Percentiles rank a stretch among this genome's conserved stretches.
phyloP scores from a whole-genome alignment of 1,284 basidiomycete genomes.

The Ceratobasidium sp. region DNA sequence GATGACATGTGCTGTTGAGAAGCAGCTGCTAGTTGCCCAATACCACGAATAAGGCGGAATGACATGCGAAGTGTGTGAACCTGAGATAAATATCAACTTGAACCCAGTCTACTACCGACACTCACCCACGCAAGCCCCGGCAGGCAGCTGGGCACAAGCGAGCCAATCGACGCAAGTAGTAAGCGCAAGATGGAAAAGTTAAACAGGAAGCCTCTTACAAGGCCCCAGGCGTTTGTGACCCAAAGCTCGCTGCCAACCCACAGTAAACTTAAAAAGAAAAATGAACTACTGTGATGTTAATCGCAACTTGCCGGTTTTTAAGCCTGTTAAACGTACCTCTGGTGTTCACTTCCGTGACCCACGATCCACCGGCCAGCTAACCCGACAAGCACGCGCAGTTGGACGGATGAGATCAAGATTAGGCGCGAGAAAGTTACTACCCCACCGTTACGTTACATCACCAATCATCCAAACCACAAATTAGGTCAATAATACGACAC shows the following conservation, averaged over 20 bases:
- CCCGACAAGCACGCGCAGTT: not conserved
- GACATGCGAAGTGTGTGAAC: slow-evolving; percentile 31
- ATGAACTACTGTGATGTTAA: not conserved
- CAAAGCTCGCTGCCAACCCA: not conserved
- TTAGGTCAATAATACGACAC: not conserved
- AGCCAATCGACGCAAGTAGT: not conserved
- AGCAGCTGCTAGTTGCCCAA: slow-evolving; percentile 25
- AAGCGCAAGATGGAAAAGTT: not conserved
- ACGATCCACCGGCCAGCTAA: not conserved
- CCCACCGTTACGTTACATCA: slow-evolving; percentile 18
- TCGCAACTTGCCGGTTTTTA: not conserved
- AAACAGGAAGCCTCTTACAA: slow-evolving; percentile 3
- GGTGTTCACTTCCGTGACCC: not conserved
- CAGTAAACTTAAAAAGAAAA: not conserved
- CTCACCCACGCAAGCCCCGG: slow-evolving; percentile 7
- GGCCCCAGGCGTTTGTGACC: not conserved
- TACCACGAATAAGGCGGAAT: slow-evolving; percentile 41
- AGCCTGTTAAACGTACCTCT: not conserved
- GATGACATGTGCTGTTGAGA: slow-evolving; percentile 32
- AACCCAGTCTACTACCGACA: not conserved
- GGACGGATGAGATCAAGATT: not conserved
- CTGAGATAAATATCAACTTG: slow-evolving; percentile 19
- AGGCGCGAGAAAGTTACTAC: slow-evolving; percentile 5
- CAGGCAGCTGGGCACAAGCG: not conserved
- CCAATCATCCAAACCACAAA: not conserved